Conservation (phyloP, 2,329 filamentous ascomycete species). For the Sporothrix brunneoviolacea region DNA sequence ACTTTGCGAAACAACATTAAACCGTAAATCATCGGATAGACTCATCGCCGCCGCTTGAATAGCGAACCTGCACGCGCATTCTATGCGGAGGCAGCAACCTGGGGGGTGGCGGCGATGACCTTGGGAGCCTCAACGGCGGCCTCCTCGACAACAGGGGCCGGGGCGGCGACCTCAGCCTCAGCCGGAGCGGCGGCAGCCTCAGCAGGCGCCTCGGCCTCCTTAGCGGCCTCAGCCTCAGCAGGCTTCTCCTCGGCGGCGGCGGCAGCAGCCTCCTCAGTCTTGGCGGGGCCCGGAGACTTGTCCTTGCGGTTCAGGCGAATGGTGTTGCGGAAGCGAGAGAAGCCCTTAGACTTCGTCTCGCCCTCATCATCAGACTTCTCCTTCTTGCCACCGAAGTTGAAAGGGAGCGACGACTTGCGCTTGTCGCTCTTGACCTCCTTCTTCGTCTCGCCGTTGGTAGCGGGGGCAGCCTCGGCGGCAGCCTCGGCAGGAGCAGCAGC, state of each 20-base stretch:
- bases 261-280: constrained; percentile 31
- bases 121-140: constrained; percentile 28
- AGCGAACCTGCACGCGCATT: constrained; percentile 16
- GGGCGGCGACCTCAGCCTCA: constrained; percentile 31
- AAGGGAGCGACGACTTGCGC: constrained; percentile 71
- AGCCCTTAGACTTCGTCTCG: constrained; percentile 51
- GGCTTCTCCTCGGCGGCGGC: constrained; percentile 27
- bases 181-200: constrained; percentile 24
- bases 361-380: constrained; percentile 62
- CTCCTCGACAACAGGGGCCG: constrained; percentile 32
- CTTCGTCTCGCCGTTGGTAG: constrained; percentile 48
- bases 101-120: constrained; percentile 34
- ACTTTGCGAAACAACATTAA: constrained; percentile 7
- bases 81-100: constrained; percentile 48
- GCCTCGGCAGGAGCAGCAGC: constrained; percentile 11
- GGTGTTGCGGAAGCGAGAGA: constrained; percentile 55
- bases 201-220: constrained; percentile 28
- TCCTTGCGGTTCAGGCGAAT: constrained; percentile 42
- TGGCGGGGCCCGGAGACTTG: constrained; percentile 40
- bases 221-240: constrained; percentile 24
- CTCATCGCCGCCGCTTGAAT: constrained; percentile 18
- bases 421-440: constrained; percentile 65
- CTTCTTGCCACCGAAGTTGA: constrained; percentile 70
- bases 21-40: constrained; percentile 17
- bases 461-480: constrained; percentile 36